Base-by-base conservation (phyloP, 768 basidiomycete species). In the Phlegmacium glaucopus region DNA sequence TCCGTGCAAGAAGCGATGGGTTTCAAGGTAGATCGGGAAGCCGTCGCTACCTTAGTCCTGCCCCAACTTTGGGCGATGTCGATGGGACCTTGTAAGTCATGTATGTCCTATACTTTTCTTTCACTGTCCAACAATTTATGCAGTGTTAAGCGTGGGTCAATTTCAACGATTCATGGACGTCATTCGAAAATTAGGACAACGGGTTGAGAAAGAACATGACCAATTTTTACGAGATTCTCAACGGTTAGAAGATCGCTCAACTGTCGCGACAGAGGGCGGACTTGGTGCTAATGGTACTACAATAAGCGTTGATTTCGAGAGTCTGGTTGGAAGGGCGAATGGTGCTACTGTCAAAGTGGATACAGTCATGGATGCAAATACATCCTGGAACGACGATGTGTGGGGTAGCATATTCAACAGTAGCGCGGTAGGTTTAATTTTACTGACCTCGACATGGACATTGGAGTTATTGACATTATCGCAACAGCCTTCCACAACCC, bases 1-100 rank as follows among this genome's bases (percentile, higher is more conserved):
- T 79, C 78, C 16, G 92, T 97, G 0, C 94, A 97, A 68, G 94
- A 94, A 64, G 91, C 91, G 1, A 97, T 96, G 94, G 94, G 94
- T 8, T 78, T 83, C 55, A 96, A 95, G 62, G 85, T 97, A 2
- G 94, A 96, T 56, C 80, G 93, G 40, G 92, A 94, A 66, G 91
- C 94, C 9, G 89, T 93, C 9, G 91, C 91, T 2, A 90, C 87
- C 0, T 73, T 92, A 36, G 89, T 95, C 26, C 71, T 95, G 10
- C 92, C 92, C 8, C 92, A 95, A 72, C 68, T 94, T 22, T 99
- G 96, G 96, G 75, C 87, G 3, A 97, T 99, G 94, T 94, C 90
- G 3, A 95, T 98, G 72, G 94, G 93, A 18, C 94, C 94, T 45
- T 63, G 91, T 92, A 61, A 58, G 87, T 77, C 22, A 22, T 6